Conservation (phyloP, 176 grass and related monocot species). For the Triticum dicoccoides region DNA sequence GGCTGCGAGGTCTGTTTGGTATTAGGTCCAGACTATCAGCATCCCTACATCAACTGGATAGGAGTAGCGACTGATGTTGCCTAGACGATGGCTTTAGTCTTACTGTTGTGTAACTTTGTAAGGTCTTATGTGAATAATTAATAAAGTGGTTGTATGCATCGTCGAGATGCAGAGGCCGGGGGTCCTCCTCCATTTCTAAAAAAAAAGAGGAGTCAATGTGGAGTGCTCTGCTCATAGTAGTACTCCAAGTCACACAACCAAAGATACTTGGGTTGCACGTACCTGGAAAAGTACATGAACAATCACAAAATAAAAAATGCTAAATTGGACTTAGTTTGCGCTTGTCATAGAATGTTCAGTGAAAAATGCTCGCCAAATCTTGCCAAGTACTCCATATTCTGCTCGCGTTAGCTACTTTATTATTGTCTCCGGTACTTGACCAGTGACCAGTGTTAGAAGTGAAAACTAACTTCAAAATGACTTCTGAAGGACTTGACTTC, state of each 20-base stretch:
- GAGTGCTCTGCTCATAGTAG: not conserved
- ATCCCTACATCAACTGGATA: too few species aligned
- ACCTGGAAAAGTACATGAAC: not conserved
- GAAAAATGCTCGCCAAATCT: not conserved
- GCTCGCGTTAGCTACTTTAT: not conserved
- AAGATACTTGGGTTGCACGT: constrained; percentile 13
- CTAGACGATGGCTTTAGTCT: too few species aligned
- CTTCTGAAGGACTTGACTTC: not conserved
- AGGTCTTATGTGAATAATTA: too few species aligned
- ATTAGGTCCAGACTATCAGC: too few species aligned
- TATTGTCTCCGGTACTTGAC: not conserved
- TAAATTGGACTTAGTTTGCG: not conserved
- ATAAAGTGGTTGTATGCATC: too few species aligned
- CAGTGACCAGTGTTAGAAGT: not conserved
- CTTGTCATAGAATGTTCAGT: constrained; percentile 5
- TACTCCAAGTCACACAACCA: not conserved
- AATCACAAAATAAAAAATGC: not conserved
- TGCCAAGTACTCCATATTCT: not conserved
- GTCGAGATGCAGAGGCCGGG: too few species aligned
- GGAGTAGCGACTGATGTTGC: too few species aligned
- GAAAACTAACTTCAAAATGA: not conserved
- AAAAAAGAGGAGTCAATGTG: not conserved
- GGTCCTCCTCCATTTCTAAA: too few species aligned
- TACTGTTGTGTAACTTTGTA: too few species aligned
- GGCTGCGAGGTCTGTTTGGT: too few species aligned